Evolutionary conservation across 208 protist genomes (phyloP), one percentile per base, ranked within the genome.

Genomic region (Kentomonas sorsogonicus): DNA sequence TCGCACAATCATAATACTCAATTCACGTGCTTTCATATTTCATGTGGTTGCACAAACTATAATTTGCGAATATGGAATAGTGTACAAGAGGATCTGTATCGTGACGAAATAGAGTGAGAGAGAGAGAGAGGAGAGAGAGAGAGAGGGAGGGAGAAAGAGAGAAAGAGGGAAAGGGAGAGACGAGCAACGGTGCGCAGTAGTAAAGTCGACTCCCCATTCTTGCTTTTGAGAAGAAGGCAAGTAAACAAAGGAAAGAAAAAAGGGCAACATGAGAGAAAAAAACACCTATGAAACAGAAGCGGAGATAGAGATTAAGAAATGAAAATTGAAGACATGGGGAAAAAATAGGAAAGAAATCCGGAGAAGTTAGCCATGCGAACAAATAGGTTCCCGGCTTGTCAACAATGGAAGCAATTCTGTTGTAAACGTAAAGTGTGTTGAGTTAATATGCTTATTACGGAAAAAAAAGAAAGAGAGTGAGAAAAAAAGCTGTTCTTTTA

Each of bases 391-490:
- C n/a, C n/a, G n/a, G n/a, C n/a, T n/a, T n/a, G n/a, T n/a, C n/a
- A n/a, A n/a, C n/a, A n/a, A n/a, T n/a, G n/a, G n/a, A n/a, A n/a
- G n/a, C n/a, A n/a, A n/a, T n/a, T n/a, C 16, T 47, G 5, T 47
- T 20, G 43, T 30, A 52, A 15, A 33, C 9, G 26, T 6, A 47
- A 47, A 47, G n/a, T n/a, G n/a, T n/a, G n/a, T n/a, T n/a, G n/a
- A n/a, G n/a, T 53, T 45, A 52, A 9, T 55, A 39, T 38, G 15
- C 54, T 27, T 44, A 61, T 45, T 40, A 41, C 26, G 44, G 55
- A 61, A 65, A 66, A 52, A 0, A 51, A 46, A 61, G 36, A 52
- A 45, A 58, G 5, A 43, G 41, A 69, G 15, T 44, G 13, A n/a
- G n/a, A n/a, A n/a, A n/a, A n/a, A n/a, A n/a, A n/a, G n/a, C n/a